phyloP scores from a whole-genome alignment of 768 basidiomycete species.

The Asterophora lycoperdoides region DNA sequence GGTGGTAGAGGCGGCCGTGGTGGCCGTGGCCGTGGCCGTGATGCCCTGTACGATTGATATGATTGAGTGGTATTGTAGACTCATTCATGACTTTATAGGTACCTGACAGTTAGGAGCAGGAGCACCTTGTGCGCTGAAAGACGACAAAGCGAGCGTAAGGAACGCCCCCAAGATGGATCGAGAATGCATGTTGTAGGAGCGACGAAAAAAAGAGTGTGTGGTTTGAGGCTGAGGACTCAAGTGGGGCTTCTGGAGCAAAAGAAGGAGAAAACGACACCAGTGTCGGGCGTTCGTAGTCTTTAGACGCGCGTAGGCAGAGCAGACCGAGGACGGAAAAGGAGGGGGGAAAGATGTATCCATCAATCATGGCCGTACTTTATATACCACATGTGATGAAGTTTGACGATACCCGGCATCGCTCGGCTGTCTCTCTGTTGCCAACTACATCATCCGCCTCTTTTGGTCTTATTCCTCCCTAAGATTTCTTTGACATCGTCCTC shows the following conservation, averaged over 20 bases:
- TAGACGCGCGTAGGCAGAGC: slow-evolving; percentile 31
- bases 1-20: background rate
- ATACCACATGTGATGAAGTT: slow-evolving; percentile 6
- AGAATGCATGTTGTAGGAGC: slow-evolving; percentile 36
- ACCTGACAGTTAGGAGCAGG: slow-evolving; percentile 26
- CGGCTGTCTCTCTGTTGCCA: slow-evolving; percentile 11
- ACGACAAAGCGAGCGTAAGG: slow-evolving; percentile 35
- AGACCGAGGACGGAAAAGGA: slow-evolving; percentile 9
- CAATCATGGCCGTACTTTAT: slow-evolving; percentile 11
- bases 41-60: slow-evolving; percentile 7
- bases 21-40: background rate
- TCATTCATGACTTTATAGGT: background rate
- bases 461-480: background rate
- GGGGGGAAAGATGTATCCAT: slow-evolving; percentile 3
- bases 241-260: slow-evolving; percentile 23
- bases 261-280: slow-evolving; percentile 50
- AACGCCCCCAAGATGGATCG: slow-evolving; percentile 36
- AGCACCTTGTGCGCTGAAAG: slow-evolving; percentile 28
- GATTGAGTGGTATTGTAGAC: slow-evolving; percentile 2
- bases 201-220: slow-evolving; percentile 26
- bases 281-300: slow-evolving; percentile 45
- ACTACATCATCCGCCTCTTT: background rate
- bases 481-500: no score
- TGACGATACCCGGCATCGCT: slow-evolving; percentile 10
- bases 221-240: slow-evolving; percentile 26